Evolutionary conservation across 495 filamentous ascomycete genomes (phyloP), one percentile per base, ranked within the genome.

Genomic region (Cercophora newfieldiana): DNA sequence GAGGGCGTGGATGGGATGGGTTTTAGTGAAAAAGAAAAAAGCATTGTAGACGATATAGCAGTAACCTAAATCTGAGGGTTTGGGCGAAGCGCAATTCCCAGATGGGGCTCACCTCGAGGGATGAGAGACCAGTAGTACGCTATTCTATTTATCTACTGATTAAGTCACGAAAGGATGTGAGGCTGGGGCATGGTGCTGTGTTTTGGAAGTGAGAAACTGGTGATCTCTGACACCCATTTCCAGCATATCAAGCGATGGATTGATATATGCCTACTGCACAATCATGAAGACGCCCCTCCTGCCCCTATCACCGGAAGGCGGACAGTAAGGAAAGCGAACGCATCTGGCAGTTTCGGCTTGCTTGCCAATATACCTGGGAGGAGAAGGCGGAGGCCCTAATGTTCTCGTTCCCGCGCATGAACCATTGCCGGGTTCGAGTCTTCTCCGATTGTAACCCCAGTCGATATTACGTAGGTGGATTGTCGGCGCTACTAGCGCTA

Each of bases 401-500:
- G n/a, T n/a, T n/a, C n/a, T n/a, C n/a, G n/a, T n/a, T n/a, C n/a
- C n/a, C n/a, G n/a, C n/a, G n/a, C n/a, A n/a, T n/a, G n/a, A n/a
- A n/a, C n/a, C n/a, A n/a, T n/a, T n/a, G n/a, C n/a, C n/a, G n/a
- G n/a, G n/a, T n/a, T n/a, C n/a, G n/a, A n/a, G n/a, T n/a, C n/a
- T n/a, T n/a, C n/a, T n/a, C n/a, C n/a, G n/a, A n/a, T n/a, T n/a
- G n/a, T n/a, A n/a, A n/a, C n/a, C n/a, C n/a, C n/a, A n/a, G n/a
- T n/a, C n/a, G n/a, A n/a, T n/a, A 53, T 53, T 53, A 21, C 49
- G 19, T 21, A 53, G 49, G 49, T 53, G 6, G n/a, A 21, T 53
- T 53, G 49, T 53, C 49, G 49, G 49, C 49, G 49, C 49, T 53
- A 21, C 49, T 53, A 21, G 49, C 49, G 49, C 49, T 53, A 21